Conservation (phyloP, 78 protist species). For the Creolimax fragrantissima region DNA sequence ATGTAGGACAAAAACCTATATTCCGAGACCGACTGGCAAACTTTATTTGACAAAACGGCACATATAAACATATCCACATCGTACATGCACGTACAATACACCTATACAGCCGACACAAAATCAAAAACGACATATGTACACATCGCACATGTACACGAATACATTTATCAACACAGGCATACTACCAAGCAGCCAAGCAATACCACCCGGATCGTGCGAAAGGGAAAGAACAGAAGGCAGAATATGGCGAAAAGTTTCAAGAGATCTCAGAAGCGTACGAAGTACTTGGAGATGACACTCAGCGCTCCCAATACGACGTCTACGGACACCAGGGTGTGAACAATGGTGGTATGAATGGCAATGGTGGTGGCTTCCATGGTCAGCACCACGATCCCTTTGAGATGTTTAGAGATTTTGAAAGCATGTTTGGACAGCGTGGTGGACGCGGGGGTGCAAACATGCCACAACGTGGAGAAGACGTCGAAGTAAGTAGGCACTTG, state of each 20-base stretch:
- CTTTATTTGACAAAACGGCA: too few relatives aligned
- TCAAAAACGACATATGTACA: too few relatives aligned
- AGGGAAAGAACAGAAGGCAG: not conserved
- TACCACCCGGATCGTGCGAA: conserved; percentile 46
- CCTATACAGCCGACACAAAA: too few relatives aligned
- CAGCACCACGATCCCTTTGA: not conserved
- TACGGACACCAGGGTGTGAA: conserved; percentile 4
- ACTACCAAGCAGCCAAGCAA: conserved; percentile 29
- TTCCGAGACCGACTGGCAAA: too few relatives aligned
- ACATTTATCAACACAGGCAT: not conserved
- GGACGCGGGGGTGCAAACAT: not conserved
- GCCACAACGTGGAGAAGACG: not conserved
- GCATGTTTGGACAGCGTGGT: not conserved
- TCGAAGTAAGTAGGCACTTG: not conserved
- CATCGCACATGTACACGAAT: not conserved
- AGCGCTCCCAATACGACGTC: not conserved
- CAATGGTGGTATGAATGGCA: not conserved
- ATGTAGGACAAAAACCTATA: too few relatives aligned
- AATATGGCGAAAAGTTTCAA: conserved; percentile 3
- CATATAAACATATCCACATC: too few relatives aligned
- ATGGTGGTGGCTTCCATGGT: not conserved
- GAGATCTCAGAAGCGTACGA: conserved; percentile 50
- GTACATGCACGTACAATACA: too few relatives aligned
- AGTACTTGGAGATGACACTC: conserved; percentile 1
- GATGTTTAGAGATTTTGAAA: not conserved